These are phyloP conservation scores for Diophrys sp. DNA, from an alignment of 73 alveolate genomes.

Conservation along the genomic window DNA sequence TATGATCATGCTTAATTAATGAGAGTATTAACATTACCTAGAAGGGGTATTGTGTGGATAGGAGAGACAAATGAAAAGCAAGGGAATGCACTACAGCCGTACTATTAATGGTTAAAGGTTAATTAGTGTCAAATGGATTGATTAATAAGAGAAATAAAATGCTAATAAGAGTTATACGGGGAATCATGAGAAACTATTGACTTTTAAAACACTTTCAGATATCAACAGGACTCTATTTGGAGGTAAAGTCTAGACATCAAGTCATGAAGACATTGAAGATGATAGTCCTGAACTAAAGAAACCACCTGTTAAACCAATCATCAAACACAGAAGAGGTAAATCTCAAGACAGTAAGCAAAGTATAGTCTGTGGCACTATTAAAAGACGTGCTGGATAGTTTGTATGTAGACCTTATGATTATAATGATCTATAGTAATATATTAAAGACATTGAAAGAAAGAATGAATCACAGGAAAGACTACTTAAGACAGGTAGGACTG, in stretches of 20 bases:
- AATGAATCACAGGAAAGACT: neutral
- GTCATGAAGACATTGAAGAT: no score
- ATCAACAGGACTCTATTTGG: constrained; percentile 8
- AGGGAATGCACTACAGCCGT: no score
- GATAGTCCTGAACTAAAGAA: neutral
- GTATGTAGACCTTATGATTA: neutral
- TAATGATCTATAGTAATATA: neutral
- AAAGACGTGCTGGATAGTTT: neutral
- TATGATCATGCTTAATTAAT: no score
- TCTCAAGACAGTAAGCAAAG: no score
- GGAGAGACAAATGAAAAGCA: no score
- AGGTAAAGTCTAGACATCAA: neutral
- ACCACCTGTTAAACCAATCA: neutral
- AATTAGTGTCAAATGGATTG: no score
- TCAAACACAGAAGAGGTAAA: neutral
- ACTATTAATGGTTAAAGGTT: no score
- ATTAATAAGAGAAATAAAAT: constrained; percentile 1
- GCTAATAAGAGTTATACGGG: neutral
- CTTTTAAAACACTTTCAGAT: constrained; percentile 12
- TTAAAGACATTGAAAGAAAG: neutral
- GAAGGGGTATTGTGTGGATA: no score
- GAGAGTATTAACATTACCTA: no score
- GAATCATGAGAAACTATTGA: constrained; percentile 1
- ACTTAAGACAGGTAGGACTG: neutral
- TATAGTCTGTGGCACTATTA: neutral